Evolutionary conservation across 495 filamentous ascomycete genomes (phyloP).

Genomic region (Neurospora sp.): DNA sequence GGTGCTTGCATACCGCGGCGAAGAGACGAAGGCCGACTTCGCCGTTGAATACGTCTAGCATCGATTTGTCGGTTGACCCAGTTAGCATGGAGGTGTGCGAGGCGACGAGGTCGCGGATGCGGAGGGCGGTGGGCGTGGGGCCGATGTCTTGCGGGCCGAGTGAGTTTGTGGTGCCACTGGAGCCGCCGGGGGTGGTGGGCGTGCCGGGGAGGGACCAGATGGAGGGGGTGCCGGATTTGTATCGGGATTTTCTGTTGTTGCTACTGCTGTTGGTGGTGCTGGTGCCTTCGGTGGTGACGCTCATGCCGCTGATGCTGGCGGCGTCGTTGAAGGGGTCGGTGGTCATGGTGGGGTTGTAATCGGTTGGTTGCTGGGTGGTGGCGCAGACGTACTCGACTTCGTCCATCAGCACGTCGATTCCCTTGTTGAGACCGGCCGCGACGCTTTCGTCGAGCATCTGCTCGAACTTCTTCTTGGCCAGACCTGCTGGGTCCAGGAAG

Average conservation of each 20-base stretch:
- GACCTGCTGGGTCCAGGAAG: slow-evolving; percentile 80
- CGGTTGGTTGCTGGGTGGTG: slow-evolving; percentile 73
- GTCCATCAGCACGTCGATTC: slow-evolving; percentile 96
- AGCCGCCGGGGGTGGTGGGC: neutral
- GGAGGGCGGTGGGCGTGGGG: slow-evolving; percentile 63
- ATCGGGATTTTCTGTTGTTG: slow-evolving; percentile 6
- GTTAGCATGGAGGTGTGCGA: slow-evolving; percentile 85
- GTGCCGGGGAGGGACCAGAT: neutral
- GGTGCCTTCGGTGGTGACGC: neutral
- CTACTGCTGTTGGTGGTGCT: neutral
- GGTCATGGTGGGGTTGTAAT: slow-evolving; percentile 65
- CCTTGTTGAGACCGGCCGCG: slow-evolving; percentile 90
- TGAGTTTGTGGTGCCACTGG: neutral
- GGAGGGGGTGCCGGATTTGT: neutral
- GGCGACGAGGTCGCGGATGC: slow-evolving; percentile 74
- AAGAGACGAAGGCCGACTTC: slow-evolving; percentile 93
- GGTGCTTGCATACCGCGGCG: slow-evolving; percentile 83
- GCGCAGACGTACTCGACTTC: slow-evolving; percentile 94
- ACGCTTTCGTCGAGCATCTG: slow-evolving; percentile 98
- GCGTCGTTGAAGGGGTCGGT: slow-evolving; percentile 31
- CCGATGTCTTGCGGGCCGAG: slow-evolving; percentile 52
- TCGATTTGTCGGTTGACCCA: slow-evolving; percentile 91
- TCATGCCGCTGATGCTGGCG: slow-evolving; percentile 2
- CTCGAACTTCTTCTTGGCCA: slow-evolving; percentile 97
- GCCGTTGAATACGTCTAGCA: slow-evolving; percentile 97